Evolutionary conservation across 768 basidiomycete genomes (phyloP).

Genomic region (Leccinum longicurvipes): DNA sequence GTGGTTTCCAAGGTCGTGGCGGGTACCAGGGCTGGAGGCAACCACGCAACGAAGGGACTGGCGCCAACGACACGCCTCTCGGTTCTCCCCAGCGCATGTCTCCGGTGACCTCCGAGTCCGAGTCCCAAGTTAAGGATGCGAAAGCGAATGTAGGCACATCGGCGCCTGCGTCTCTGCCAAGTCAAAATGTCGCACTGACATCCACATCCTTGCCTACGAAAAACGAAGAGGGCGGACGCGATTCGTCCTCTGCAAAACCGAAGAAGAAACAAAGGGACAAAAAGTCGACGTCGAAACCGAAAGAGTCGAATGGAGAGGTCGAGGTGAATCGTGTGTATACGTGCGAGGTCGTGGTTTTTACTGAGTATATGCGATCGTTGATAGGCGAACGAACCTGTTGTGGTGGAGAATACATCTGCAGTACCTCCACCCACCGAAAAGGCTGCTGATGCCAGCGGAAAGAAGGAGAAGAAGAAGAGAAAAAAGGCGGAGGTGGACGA

Average conservation of each 20-base stretch:
- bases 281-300: conserved; percentile 13
- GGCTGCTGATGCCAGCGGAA: background rate
- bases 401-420: background rate
- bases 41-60: conserved; percentile 38
- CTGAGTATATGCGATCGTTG: conserved; percentile 2
- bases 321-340: conserved; percentile 15
- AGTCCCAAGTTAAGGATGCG: background rate
- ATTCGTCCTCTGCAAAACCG: background rate
- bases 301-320: conserved; percentile 1
- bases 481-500: conserved; percentile 1
- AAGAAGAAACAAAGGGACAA: conserved; percentile 21
- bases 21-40: conserved; percentile 27
- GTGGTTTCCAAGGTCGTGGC: conserved; percentile 25
- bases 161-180: background rate
- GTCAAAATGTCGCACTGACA: background rate
- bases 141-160: background rate
- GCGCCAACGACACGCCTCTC: conserved; percentile 70
- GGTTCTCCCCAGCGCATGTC: conserved; percentile 58
- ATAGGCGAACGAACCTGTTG: conserved; percentile 1
- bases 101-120: conserved; percentile 30
- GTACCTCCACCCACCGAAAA: background rate
- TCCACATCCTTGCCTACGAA: background rate
- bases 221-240: background rate
- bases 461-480: conserved; percentile 7
- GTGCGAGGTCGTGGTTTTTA: background rate